These are phyloP conservation scores for Naganishia onofrii DNA, from an alignment of 768 basidiomycete genomes.

Conservation along the genomic window DNA sequence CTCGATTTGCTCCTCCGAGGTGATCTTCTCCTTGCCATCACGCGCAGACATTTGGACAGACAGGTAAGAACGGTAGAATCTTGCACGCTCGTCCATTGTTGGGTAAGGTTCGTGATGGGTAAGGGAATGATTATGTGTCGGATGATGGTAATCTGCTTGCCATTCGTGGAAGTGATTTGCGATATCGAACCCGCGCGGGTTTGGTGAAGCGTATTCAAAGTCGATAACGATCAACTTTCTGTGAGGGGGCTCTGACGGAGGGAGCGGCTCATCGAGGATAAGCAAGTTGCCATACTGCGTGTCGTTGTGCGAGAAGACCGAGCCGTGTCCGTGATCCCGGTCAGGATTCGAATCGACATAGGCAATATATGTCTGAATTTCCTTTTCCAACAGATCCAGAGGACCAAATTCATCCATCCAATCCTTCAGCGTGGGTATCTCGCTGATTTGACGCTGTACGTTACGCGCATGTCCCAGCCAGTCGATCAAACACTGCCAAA, in stretches of 20 bases:
- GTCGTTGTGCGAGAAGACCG: constrained; percentile 72
- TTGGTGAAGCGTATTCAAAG: constrained; percentile 93
- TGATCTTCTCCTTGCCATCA: constrained; percentile 52
- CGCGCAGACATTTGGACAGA: constrained; percentile 47
- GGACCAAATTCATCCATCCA: constrained; percentile 58
- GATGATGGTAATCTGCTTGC: constrained; percentile 81
- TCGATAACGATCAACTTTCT: constrained; percentile 92
- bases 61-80: constrained; percentile 84
- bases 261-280: constrained; percentile 59
- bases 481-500: constrained; percentile 46
- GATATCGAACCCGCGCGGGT: constrained; percentile 90
- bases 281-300: constrained; percentile 92
- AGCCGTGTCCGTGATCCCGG: constrained; percentile 61
- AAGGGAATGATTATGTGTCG: constrained; percentile 53
- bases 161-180: constrained; percentile 97
- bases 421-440: constrained; percentile 39
- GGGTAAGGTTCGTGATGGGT: constrained; percentile 65
- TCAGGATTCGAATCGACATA: constrained; percentile 65
- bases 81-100: constrained; percentile 65
- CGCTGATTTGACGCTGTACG: constrained; percentile 57
- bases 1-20: constrained; percentile 18
- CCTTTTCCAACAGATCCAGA: constrained; percentile 63
- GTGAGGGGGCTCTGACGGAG: constrained; percentile 65
- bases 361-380: constrained; percentile 67
- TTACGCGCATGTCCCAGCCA: constrained; percentile 67